Conservation (phyloP, 2,329 filamentous ascomycete genomes). For the Coniochaeta hoffmannii region DNA sequence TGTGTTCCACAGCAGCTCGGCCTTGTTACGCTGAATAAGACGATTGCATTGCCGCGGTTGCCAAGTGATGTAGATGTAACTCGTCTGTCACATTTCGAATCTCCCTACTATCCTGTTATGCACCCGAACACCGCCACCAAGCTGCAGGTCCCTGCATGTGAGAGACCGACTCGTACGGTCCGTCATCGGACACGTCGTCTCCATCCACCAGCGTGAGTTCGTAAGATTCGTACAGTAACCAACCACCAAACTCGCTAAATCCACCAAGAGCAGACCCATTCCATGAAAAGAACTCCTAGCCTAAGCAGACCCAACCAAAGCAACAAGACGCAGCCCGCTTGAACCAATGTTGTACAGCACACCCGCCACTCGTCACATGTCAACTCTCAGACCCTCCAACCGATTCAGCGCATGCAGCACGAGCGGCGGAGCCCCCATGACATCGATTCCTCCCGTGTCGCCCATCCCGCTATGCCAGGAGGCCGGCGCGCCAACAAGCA, state of each 20-base stretch:
- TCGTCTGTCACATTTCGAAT: no score
- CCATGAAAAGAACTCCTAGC: neutral
- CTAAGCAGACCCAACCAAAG: neutral
- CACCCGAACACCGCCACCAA: neutral
- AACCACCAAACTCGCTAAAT: neutral
- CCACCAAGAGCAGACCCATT: neutral
- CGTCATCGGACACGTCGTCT: neutral
- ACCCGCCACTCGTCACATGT: neutral
- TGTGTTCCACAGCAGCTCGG: neutral
- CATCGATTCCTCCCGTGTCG: neutral
- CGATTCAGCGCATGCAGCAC: neutral
- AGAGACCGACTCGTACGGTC: neutral
- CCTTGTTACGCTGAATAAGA: neutral
- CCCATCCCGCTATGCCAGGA: neutral
- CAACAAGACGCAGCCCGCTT: neutral
- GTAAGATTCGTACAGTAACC: neutral
- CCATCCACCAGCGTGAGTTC: neutral
- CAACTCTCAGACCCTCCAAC: neutral
- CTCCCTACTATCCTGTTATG: neutral
- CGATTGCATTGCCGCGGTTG: neutral
- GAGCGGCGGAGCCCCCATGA: neutral
- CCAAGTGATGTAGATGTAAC: neutral
- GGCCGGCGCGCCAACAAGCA: neutral
- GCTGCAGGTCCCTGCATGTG: neutral
- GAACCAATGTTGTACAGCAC: neutral